Evolutionary conservation across 495 filamentous ascomycete genomes (phyloP).

Genomic region (Terfezia claveryi): DNA sequence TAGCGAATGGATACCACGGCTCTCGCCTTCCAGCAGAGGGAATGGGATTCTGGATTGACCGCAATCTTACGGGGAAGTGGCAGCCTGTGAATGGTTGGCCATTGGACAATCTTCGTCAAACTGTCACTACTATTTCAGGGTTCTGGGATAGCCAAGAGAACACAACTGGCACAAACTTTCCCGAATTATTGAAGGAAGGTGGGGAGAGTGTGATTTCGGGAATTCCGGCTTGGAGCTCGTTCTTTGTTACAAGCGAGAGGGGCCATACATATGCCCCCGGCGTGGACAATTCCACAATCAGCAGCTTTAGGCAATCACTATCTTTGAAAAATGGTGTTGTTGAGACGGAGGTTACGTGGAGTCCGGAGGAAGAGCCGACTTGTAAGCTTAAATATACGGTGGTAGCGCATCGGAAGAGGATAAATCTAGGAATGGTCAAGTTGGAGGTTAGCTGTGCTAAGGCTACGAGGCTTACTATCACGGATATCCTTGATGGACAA

Average conservation of each 20-base stretch:
- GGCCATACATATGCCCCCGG: constrained; percentile 37
- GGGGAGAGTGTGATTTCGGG: constrained; percentile 53
- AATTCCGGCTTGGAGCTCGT: constrained; percentile 36
- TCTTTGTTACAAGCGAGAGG: constrained; percentile 28
- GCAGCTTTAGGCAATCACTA: constrained; percentile 37
- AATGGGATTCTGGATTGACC: constrained; percentile 23
- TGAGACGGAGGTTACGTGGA: constrained; percentile 47
- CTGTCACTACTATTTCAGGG: constrained; percentile 51
- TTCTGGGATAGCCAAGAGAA: constrained; percentile 46
- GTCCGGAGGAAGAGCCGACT: constrained; percentile 21
- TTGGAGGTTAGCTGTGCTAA: constrained; percentile 25
- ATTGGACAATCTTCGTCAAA: constrained; percentile 40
- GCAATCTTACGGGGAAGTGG: constrained; percentile 17
- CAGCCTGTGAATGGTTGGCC: constrained; percentile 55
- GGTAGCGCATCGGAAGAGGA: constrained; percentile 23
- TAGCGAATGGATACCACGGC: constrained; percentile 42
- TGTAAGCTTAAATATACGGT: constrained; percentile 20
- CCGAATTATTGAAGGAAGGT: constrained; percentile 50
- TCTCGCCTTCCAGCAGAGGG: constrained; percentile 36
- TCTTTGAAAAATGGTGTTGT: constrained; percentile 40
- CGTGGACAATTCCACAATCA: constrained; percentile 36
- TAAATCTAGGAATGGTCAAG: constrained; percentile 27
- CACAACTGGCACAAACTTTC: constrained; percentile 45
- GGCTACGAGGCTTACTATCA: constrained; percentile 25
- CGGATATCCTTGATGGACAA: constrained; percentile 33